Evolutionary conservation across 192 early-diverging fungal genomes (phyloP).

Genomic region (Kickxella alabastrina): DNA sequence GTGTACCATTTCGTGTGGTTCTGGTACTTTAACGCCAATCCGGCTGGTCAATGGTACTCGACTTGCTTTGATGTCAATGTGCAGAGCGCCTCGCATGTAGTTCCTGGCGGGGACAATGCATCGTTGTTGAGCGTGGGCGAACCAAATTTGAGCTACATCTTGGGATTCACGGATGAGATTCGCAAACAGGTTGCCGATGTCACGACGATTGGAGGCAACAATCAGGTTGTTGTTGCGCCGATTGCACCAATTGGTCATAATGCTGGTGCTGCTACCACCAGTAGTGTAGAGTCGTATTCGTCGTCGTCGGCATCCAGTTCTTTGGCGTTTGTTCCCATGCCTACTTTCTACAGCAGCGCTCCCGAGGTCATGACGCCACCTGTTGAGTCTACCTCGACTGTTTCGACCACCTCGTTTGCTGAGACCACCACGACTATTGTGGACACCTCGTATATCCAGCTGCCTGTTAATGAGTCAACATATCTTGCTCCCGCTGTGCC

Average conservation of each 20-base stretch:
- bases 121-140: conserved; percentile 9
- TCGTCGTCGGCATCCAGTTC: too few relatives aligned
- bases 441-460: too few relatives aligned
- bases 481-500: too few relatives aligned
- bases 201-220: conserved; percentile 3
- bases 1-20: conserved; percentile 57
- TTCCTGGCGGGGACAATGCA: conserved; percentile 5
- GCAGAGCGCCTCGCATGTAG: conserved; percentile 19
- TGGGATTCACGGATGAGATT: conserved; percentile 17
- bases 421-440: too few relatives aligned
- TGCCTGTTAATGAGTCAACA: too few relatives aligned
- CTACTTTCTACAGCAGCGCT: too few relatives aligned
- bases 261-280: too few relatives aligned
- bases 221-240: background rate
- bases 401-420: too few relatives aligned
- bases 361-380: too few relatives aligned
- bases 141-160: conserved; percentile 18
- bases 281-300: too few relatives aligned
- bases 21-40: conserved; percentile 62
- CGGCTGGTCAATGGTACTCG: conserved; percentile 58
- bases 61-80: conserved; percentile 59
- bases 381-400: too few relatives aligned
- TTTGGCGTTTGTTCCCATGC: too few relatives aligned
- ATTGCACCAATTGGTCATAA: background rate
- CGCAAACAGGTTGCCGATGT: conserved; percentile 10